Base-by-base conservation (phyloP, 129 eudicot species). In the Centaurea solstitialis region DNA sequence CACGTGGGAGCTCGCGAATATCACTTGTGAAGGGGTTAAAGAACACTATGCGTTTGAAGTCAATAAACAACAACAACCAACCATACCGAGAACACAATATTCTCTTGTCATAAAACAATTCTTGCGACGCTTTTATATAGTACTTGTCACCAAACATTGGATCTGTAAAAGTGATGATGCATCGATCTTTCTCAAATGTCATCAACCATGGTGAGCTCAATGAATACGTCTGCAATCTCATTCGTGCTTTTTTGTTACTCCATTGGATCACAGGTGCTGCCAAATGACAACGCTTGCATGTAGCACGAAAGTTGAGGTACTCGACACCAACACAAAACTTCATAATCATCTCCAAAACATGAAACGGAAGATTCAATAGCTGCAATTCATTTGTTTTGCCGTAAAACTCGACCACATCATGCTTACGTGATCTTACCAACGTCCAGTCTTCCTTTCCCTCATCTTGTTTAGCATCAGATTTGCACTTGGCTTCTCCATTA, bases 171-270 rank as follows among this genome's bases (percentile, higher is more conserved):
- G 76, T 11, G n/a, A 75, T 30, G n/a, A n/a, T 9, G 67, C 74
- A 74, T 50, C 41, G 23, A 18, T 6, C 26, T 11, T 24, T 59
- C n/a, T 50, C 79, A 6, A 71, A n/a, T 33, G 66, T 57, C 79
- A 85, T 75, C 43, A 84, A 57, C 76, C 77, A 81, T 20, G 85
- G 88, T 5, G 65, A 82, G 50, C 9, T 28, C 9, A 76, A 67
- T 11, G 74, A 69, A 75, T 40, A 47, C 1, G 65, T 39, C 3
- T 18, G 78, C 79, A 80, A 61, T 80, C 79, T 80, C 13, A 10
- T 70, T 35, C 13, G 17, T 38, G 57, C 12, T 76, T 11, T 7
- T 33, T 37, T 6, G 17, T 23, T 26, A 8, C 81, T 68, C 79
- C 84, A 70, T 28, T 6, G 74, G n/a, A 68, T 37, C 26, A 47